A percentile compares a stretch with the other conserved stretches of the same genome.
Evolutionary conservation across 78 protist genomes (phyloP).

Genomic region (Chrysochromulina parva): DNA sequence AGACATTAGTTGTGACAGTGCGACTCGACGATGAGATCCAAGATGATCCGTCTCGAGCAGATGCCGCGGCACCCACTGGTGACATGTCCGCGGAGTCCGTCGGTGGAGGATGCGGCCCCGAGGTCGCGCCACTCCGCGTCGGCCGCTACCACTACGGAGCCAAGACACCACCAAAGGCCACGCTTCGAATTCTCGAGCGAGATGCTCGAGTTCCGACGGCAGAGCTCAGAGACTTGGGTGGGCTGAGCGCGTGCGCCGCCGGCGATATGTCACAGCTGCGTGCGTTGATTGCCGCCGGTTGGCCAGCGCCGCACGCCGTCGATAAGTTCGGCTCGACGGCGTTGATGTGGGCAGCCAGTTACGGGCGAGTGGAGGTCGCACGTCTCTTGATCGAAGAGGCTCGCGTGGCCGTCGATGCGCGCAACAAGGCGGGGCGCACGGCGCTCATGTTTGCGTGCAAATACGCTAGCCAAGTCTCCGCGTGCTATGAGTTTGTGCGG

Average conservation of each 20-base stretch:
- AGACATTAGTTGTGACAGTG: no score
- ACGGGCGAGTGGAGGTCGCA: not conserved
- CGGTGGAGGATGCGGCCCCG: no score
- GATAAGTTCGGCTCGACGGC: not conserved
- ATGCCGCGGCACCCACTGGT: no score
- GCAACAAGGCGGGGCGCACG: not conserved
- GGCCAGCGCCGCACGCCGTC: not conserved
- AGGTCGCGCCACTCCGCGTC: no score
- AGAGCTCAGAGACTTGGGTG: not conserved
- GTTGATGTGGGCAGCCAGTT: not conserved
- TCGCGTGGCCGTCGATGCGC: not conserved
- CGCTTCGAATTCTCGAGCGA: not conserved
- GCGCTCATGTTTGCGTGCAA: constrained; percentile 11
- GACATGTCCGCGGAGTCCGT: no score
- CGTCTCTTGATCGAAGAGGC: not conserved
- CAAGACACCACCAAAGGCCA: no score
- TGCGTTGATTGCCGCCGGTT: not conserved
- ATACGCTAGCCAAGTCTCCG: no score
- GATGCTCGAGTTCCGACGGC: not conserved
- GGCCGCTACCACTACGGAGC: no score
- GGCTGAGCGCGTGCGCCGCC: not conserved
- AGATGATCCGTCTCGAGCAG: no score
- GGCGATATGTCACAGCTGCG: not conserved
- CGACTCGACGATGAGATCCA: no score
- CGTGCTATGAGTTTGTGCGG: not conserved